Base-by-base conservation (phyloP, 176 grass and related monocot species). In the Oryza rufipogon region DNA sequence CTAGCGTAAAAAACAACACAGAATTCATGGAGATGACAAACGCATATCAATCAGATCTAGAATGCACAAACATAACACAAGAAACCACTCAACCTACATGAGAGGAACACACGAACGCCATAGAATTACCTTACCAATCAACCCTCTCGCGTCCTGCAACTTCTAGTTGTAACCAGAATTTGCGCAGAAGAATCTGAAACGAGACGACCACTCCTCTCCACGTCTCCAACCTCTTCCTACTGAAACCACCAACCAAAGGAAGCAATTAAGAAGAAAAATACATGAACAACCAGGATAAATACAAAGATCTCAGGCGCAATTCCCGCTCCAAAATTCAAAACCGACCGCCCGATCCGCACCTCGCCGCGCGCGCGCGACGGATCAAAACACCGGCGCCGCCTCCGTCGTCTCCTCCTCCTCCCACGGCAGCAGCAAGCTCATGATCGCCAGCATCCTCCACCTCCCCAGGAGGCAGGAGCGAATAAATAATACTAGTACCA, bases 31-130 rank as follows among this genome's bases (percentile, higher is more conserved):
- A 49, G 44, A 58, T 75, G 63, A 22, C 16, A 26, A 26, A 19
- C 11, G 23, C 19, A 67, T 60, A 70, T 28, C 72, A n/a, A 77
- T 41, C 3, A 44, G 39, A 77, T 82, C 72, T 64, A 61, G 30
- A 9, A 82, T 64, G 66, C 83, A 63, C 20, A 13, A 39, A 51
- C 36, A 70, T 23, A 70, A 64, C 19, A 79, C 19, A 79, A 25
- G 28, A 52, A 76, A 76, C 63, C 19, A 2, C 25, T 61, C 78
- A 39, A 34, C 15, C 12, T 25, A 19, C 12, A 75, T 1, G 0
- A 25, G 51, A 68, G 34, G 6, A 68, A 14, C 81, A 14, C 81
- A 45, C 17, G 3, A 11, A 42, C 11, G 23, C 13, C 30, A 12
- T 3, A 12, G 45, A 46, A 17, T 85, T 38, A 76, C 79, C 85